Base-by-base conservation (phyloP, 2,329 filamentous ascomycete genomes). In the Akanthomyces muscarius region DNA sequence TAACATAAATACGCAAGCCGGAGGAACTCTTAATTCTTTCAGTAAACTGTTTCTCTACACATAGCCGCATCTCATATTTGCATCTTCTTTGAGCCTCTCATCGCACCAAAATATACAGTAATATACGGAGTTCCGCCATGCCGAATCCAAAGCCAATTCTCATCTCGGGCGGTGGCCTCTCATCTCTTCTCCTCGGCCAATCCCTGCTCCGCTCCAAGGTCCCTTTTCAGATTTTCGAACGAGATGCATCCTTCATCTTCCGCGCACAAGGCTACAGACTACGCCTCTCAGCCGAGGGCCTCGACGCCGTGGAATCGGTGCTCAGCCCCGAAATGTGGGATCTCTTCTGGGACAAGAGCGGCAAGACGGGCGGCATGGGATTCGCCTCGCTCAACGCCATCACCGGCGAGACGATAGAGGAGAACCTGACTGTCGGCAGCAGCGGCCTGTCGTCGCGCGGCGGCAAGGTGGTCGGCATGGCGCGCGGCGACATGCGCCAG, bases 261-360 rank as follows among this genome's bases (percentile, higher is more conserved):
- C 85, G 86, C 51, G 84, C 81, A 0, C 86, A 89, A 69, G 86
- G 86, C 0, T 88, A 89, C 72, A 75, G 86, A 2, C 75, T 88
- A 7, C 82, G 86, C 14, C 77, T 88, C 2, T 86, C 83, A 0
- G 59, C 71, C 0, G 78, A 85, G 66, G 85, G 85, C 0, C 75
- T 88, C 1, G 81, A 85, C 67, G 84, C 86, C 25, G 85, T 89
- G 61, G 84, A 89, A 66, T 77, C 80, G 0, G 85, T 83, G 0
- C 80, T 89, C 3, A 75, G 78, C 10, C 72, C 79, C 0, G 71
- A 77, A 4, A 69, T 67, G 0, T 88, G 80, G 69, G 66, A 78
- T 44, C 77, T 71, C n/a, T 88, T 88, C 74, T 87, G 83, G 80
- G 79, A 83, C 51, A 73, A 67, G 2, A 86, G 84, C 68, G 82